phyloP scores from a whole-genome alignment of 2,329 filamentous ascomycete genomes.

The Trichoderma endophyticum region DNA sequence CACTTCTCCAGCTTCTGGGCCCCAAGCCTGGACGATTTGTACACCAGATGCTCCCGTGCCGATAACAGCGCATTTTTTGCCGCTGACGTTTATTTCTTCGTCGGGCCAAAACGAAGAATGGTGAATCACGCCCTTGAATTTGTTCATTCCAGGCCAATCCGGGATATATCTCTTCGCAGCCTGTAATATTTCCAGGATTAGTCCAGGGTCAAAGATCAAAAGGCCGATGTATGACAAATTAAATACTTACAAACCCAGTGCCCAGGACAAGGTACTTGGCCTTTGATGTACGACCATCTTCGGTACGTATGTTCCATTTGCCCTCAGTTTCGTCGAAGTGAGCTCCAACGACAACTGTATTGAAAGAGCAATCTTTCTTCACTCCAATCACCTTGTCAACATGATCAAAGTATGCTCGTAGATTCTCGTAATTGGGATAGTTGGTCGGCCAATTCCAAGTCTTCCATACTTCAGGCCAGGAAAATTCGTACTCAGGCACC shows the following conservation, averaged over 20 bases:
- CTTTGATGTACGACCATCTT: conserved; percentile 47
- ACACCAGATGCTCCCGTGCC: conserved; percentile 64
- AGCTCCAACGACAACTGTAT: conserved; percentile 52
- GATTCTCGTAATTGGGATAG: conserved; percentile 50
- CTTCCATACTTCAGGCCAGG: conserved; percentile 49
- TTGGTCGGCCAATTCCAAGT: conserved; percentile 56
- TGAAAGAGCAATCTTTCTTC: conserved; percentile 56
- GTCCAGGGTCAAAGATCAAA: neutral
- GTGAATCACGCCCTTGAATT: conserved; percentile 57
- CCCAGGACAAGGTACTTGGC: conserved; percentile 52
- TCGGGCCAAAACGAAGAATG: conserved; percentile 62
- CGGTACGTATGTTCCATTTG: conserved; percentile 49
- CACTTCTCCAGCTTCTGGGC: conserved; percentile 49
- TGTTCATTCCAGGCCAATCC: conserved; percentile 56
- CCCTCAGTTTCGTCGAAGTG: conserved; percentile 47
- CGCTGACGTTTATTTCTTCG: conserved; percentile 51
- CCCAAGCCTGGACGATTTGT: conserved; percentile 61
- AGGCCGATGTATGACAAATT: neutral
- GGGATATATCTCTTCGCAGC: conserved; percentile 61
- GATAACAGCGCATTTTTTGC: conserved; percentile 60
- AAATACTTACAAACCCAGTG: conserved; percentile 46
- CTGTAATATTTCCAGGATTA: conserved; percentile 22
- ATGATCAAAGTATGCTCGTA: conserved; percentile 58
- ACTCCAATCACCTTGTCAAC: conserved; percentile 53
- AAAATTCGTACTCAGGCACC: conserved; percentile 52